phyloP scores from a whole-genome alignment of 2,329 filamentous ascomycete genomes.

The Calycina marina region DNA sequence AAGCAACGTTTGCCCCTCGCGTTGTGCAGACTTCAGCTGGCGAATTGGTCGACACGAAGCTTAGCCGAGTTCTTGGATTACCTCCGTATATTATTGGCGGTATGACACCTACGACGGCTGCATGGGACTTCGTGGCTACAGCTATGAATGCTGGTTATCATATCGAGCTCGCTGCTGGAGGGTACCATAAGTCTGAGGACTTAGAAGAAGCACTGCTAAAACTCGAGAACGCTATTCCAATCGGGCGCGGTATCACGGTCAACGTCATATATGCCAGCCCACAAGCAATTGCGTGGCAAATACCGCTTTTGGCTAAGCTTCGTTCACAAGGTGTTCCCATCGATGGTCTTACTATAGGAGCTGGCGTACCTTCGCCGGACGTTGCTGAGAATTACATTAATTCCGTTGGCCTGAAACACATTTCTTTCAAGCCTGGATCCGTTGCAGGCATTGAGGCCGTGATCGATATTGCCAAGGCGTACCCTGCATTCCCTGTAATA shows the following conservation, averaged over 20 bases:
- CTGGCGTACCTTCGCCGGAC: background rate
- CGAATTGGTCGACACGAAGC: background rate
- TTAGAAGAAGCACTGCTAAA: background rate
- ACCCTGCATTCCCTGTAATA: constrained; percentile 1
- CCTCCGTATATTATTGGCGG: constrained; percentile 1
- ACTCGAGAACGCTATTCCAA: background rate
- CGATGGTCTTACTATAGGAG: constrained; percentile 1
- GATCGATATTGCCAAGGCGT: background rate
- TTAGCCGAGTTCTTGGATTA: background rate
- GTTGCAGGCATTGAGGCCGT: background rate
- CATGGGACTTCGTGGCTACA: constrained; percentile 1
- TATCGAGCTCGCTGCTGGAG: constrained; percentile 1
- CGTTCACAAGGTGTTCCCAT: constrained; percentile 1
- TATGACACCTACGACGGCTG: constrained; percentile 1
- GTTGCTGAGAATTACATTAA: background rate
- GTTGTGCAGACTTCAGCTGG: background rate
- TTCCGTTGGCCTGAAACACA: background rate
- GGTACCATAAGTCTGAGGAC: background rate
- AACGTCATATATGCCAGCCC: constrained; percentile 1
- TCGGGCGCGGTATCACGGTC: constrained; percentile 1
- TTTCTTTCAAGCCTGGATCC: constrained; percentile 1
- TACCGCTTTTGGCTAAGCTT: background rate
- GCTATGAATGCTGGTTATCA: constrained; percentile 2
- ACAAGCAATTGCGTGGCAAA: constrained; percentile 1
- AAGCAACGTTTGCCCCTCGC: background rate